A percentile compares a stretch with the other conserved stretches of the same genome.
Conservation (phyloP, 2,329 filamentous ascomycete species). For the Orbilia javanica region DNA sequence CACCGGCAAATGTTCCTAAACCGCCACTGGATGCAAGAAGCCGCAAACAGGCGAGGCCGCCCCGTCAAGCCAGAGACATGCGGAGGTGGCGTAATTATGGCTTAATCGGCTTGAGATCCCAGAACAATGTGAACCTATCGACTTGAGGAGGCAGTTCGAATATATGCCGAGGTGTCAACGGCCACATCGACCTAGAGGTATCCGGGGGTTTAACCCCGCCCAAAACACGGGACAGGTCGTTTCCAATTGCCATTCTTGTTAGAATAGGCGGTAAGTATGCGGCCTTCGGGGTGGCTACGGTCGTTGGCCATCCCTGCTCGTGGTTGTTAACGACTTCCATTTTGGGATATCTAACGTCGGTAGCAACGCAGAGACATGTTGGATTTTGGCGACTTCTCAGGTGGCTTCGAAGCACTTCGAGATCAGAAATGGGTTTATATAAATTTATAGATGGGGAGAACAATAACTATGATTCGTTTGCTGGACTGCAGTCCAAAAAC, state of each 20-base stretch:
- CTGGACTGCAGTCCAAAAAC: no score
- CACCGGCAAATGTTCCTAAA: no score
- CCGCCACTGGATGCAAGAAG: neutral
- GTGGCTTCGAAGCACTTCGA: no score
- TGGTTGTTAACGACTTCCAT: constrained; percentile 12
- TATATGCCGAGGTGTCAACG: neutral
- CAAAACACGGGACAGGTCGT: neutral
- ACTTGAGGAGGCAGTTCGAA: no score
- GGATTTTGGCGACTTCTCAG: neutral
- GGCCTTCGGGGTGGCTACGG: no score
- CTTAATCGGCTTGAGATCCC: neutral
- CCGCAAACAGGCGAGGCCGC: neutral
- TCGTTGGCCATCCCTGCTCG: constrained; percentile 10
- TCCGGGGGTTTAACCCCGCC: neutral
- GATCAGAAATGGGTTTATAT: no score
- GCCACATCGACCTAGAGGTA: neutral
- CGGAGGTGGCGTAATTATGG: neutral
- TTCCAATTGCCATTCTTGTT: neutral
- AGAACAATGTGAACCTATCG: neutral
- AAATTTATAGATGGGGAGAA: no score
- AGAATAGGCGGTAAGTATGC: no score
- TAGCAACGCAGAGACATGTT: neutral
- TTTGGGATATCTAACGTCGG: neutral
- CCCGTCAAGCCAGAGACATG: neutral
- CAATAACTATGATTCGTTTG: no score